Conservation (phyloP, 139 green algal species). For the Micractinium conductrix region DNA sequence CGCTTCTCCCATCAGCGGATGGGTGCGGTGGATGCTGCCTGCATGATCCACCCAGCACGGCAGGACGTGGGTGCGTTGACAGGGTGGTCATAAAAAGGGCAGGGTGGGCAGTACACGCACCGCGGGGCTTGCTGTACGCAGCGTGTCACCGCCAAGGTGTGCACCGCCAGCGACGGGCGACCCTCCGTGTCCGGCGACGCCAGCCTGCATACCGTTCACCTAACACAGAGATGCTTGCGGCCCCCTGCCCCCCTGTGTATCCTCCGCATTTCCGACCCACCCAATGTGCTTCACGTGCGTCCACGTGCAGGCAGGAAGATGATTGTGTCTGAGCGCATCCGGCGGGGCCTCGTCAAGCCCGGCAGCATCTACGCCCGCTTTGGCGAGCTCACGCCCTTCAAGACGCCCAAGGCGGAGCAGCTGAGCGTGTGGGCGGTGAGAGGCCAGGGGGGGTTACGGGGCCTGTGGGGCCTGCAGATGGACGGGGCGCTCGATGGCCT, state of each 20-base stretch:
- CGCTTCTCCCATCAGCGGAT: neutral
- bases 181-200: neutral
- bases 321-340: constrained; percentile 22
- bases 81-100: neutral
- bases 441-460: neutral
- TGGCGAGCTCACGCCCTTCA: constrained; percentile 13
- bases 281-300: neutral
- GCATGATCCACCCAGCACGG: constrained; percentile 18
- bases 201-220: neutral
- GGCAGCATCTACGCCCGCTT: constrained; percentile 23
- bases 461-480: neutral
- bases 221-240: too few species aligned
- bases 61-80: neutral
- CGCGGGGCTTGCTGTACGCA: neutral
- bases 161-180: neutral
- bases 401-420: constrained; percentile 1
- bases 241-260: neutral
- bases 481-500: neutral
- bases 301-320: constrained; percentile 4
- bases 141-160: neutral
- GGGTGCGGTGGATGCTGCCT: constrained; percentile 6
- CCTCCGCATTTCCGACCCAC: neutral
- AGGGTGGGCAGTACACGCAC: too few species aligned
- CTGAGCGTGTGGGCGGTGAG: constrained; percentile 17
- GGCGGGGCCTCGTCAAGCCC: constrained; percentile 21